Base-by-base conservation (phyloP, 331 rosid species). In the Spiraea crenata region DNA sequence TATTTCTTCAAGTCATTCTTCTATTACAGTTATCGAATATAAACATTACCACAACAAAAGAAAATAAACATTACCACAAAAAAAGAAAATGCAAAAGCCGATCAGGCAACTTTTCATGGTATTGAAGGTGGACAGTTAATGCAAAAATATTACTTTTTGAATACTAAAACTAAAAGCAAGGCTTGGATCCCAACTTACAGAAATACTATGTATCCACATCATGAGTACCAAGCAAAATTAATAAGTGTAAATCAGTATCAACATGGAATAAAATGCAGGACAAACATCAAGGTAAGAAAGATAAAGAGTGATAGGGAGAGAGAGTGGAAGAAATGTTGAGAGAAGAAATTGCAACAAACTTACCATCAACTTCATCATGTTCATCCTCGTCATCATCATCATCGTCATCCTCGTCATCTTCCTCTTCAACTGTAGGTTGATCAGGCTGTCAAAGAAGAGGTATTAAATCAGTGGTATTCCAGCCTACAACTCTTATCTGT, bases 391-490 rank as follows among this genome's bases (percentile, higher is more conserved):
- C 89, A 2, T 82, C 85, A 1, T 81, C 89, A 0, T 82, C 87
- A 0, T 85, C 86, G 0, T 84, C 86, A 0, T 82, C 89, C 0
- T 82, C 89, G 0, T 82, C 90, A 0, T 80, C 85, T 0, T 80
- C 90, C 12, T 85, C 90, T 20, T 85, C 90, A 69, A 85, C 75
- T 7, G 82, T 71, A 10, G 85, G 87, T 49, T 82, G 79, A 74
- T 82, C 87, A 13, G 83, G 77, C 90, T 85, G 65, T 54, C 25
- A 38, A 17, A n/a, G 31, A 42, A 3, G 55, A 14, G 3, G 0
- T 37, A 52, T 41, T 20, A n/a, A 42, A 5, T 39, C 48, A 7
- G 49, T 3, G 16, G n/a, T 0, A 48, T 9, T 8, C 9, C 51
- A 52, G 3, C 54, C 9, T 5, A 49, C 15, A 13, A 49, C 31